phyloP scores from a whole-genome alignment of 75 land plant genomes.

The Pinus taeda region DNA sequence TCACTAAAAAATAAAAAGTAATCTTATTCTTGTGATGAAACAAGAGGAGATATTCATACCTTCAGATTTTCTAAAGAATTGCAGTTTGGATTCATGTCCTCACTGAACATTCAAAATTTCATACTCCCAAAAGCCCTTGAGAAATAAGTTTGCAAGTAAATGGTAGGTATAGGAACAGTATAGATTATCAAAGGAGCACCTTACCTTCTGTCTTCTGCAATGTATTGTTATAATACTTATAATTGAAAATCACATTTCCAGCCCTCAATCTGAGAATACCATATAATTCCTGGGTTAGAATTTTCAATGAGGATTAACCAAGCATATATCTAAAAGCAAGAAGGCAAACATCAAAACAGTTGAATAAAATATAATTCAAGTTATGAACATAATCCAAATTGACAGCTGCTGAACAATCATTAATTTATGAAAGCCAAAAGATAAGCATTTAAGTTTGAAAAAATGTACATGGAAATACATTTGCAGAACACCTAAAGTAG shows the following conservation, averaged over 20 bases:
- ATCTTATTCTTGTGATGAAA: neutral
- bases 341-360: neutral
- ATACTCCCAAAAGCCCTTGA: neutral
- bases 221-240: constrained; percentile 53
- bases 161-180: too few relatives aligned
- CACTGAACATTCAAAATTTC: neutral
- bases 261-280: constrained; percentile 46
- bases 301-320: neutral
- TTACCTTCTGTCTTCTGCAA: constrained; percentile 79
- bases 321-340: neutral
- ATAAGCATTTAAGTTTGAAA: neutral
- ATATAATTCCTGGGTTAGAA: neutral
- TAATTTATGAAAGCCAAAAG: neutral
- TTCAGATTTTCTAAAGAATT: neutral
- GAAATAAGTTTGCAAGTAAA: neutral
- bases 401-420: neutral
- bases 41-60: neutral
- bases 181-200: neutral
- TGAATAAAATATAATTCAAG: neutral
- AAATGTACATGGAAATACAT: neutral
- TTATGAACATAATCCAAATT: neutral
- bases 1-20: too few relatives aligned
- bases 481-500: neutral
- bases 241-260: constrained; percentile 81
- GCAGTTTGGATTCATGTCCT: neutral